Percentiles rank a stretch among this genome's conserved stretches.
These are phyloP conservation scores for Candida bentonensis DNA, from an alignment of 805 yeast genomes.

Conservation along the genomic window DNA sequence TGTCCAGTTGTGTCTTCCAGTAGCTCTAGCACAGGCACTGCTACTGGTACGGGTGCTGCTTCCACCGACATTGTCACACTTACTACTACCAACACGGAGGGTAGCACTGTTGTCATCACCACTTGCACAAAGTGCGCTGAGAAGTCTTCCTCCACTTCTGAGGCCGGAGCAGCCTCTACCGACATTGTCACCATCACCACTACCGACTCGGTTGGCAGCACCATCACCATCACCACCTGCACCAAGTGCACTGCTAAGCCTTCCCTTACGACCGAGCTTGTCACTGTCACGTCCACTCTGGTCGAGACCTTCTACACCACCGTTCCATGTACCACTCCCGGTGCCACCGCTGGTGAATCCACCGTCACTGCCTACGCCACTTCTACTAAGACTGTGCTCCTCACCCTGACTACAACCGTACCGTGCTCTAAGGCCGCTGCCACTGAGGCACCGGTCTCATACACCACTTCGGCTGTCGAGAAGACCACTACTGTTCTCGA, in stretches of 20 bases:
- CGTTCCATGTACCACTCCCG: too few relatives aligned
- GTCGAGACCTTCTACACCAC: not conserved
- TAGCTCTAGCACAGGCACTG: not conserved
- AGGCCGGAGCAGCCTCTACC: not conserved
- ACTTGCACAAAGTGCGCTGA: not conserved
- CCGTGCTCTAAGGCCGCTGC: not conserved
- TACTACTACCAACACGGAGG: not conserved
- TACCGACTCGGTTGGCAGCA: not conserved
- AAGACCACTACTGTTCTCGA: not conserved
- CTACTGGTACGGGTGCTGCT: not conserved
- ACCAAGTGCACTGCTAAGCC: too few relatives aligned
- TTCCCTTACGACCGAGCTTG: too few relatives aligned
- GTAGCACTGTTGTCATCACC: not conserved
- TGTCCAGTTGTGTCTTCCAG: not conserved
- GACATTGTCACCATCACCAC: not conserved
- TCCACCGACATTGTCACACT: not conserved
- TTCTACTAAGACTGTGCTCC: not conserved
- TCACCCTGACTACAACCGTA: not conserved
- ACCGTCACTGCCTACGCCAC: not conserved
- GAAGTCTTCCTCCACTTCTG: not conserved
- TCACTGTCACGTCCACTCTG: not conserved
- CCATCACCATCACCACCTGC: too few relatives aligned
- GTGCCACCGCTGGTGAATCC: not conserved
- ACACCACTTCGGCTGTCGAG: not conserved
- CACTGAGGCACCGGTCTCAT: not conserved